Conservation (phyloP, 352 stramenopile species). For the Pythium insidiosum region DNA sequence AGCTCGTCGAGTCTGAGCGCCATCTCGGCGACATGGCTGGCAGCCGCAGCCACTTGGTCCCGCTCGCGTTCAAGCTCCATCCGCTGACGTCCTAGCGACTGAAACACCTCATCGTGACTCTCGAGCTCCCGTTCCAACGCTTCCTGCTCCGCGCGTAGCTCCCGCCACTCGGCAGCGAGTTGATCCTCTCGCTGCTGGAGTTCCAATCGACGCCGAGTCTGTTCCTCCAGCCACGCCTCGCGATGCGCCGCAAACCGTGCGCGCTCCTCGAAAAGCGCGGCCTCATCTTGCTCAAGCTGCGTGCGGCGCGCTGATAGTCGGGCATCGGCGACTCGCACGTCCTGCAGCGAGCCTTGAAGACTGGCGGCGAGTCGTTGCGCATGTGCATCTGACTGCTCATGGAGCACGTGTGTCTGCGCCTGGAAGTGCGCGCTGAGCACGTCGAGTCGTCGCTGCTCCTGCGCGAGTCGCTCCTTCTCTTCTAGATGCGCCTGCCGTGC, state of each 20-base stretch:
- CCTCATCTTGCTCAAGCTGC: slow-evolving; percentile 11
- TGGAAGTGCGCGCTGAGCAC: slow-evolving; percentile 57
- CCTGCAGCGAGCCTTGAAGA: slow-evolving; percentile 15
- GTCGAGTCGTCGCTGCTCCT: slow-evolving; percentile 60
- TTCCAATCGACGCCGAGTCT: slow-evolving; percentile 10
- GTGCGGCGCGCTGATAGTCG: slow-evolving; percentile 24
- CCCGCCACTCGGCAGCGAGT: slow-evolving; percentile 5
- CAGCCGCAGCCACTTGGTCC: slow-evolving; percentile 5
- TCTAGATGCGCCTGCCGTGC: slow-evolving; percentile 53
- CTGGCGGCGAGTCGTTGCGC: slow-evolving; percentile 13
- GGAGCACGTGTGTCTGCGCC: slow-evolving; percentile 38
- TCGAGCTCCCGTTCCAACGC: slow-evolving; percentile 14
- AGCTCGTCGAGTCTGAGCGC: slow-evolving; percentile 8
- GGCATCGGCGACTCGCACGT: slow-evolving; percentile 25
- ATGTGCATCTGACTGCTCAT: slow-evolving; percentile 33
- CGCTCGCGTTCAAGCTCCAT: slow-evolving; percentile 11
- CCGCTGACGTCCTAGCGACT: slow-evolving; percentile 3
- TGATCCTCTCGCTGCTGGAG: slow-evolving; percentile 2
- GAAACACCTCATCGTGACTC: slow-evolving; percentile 16
- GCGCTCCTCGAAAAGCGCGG: slow-evolving; percentile 17
- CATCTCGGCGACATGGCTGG: slow-evolving; percentile 15
- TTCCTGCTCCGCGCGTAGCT: slow-evolving; percentile 9
- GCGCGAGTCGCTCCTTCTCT: slow-evolving; percentile 62
- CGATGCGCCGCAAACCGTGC: slow-evolving; percentile 18
- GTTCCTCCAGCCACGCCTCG: slow-evolving; percentile 25